These are phyloP conservation scores for Calonectria hongkongensis DNA, from an alignment of 2,329 filamentous ascomycete genomes.

Conservation along the genomic window DNA sequence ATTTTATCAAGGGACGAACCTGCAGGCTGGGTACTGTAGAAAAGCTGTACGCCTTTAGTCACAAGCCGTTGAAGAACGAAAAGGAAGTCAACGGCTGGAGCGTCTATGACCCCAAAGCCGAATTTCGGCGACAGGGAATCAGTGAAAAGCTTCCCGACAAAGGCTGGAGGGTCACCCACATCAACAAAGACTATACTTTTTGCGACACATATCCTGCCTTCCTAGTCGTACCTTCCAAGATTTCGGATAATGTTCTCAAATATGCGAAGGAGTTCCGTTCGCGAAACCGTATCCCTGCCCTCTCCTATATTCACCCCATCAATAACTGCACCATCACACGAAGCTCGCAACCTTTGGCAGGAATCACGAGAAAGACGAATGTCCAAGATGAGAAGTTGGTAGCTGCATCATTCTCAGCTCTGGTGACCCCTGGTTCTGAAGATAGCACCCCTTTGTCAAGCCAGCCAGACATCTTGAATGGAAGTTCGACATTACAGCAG, in stretches of 20 bases:
- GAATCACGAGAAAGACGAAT: conserved; percentile 90
- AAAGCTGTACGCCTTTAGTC: conserved; percentile 93
- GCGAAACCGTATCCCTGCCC: conserved; percentile 87
- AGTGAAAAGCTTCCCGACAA: conserved; percentile 85
- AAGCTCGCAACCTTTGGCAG: conserved; percentile 93
- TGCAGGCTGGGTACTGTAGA: conserved; percentile 90
- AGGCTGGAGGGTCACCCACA: conserved; percentile 91
- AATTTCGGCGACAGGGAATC: conserved; percentile 92
- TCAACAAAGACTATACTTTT: conserved; percentile 93
- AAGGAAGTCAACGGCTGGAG: conserved; percentile 86
- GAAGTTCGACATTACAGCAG: conserved; percentile 60
- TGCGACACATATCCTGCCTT: conserved; percentile 94
- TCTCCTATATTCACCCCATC: conserved; percentile 96
- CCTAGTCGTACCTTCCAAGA: conserved; percentile 88
- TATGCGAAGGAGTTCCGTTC: conserved; percentile 94
- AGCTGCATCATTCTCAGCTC: conserved; percentile 85
- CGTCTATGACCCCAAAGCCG: conserved; percentile 88
- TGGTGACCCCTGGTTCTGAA: conserved; percentile 58
- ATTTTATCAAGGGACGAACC: conserved; percentile 87
- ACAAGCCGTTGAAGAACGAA: conserved; percentile 84
- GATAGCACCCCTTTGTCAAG: conserved; percentile 64
- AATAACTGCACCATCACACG: conserved; percentile 98
- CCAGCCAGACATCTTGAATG: conserved; percentile 68
- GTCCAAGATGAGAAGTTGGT: conserved; percentile 97
- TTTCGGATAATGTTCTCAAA: conserved; percentile 98